A percentile compares a stretch with the other conserved stretches of the same genome.
Conservation (phyloP, 805 yeast genomes). For the Cyberlindnera mrakii region DNA sequence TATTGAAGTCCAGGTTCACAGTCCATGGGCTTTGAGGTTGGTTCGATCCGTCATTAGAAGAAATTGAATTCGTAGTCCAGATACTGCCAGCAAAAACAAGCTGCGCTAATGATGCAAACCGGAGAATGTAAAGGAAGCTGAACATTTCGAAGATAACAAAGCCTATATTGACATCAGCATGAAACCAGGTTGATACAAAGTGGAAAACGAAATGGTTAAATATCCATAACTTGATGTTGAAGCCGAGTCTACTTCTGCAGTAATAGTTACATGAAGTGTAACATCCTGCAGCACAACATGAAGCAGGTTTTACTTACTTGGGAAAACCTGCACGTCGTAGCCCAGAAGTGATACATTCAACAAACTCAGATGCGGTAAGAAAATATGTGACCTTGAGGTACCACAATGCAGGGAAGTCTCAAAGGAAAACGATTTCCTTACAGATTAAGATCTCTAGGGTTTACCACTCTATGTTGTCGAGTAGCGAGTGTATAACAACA, state of each 20-base stretch:
- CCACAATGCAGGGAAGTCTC: no score
- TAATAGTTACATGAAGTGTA: no score
- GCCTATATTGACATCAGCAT: neutral
- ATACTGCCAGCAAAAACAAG: conserved; percentile 3
- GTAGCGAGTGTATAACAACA: no score
- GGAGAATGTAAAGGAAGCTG: conserved; percentile 4
- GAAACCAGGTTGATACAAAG: conserved; percentile 2
- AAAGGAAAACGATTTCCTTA: no score
- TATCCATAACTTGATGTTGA: neutral
- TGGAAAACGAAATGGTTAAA: neutral
- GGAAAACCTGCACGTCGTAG: no score
- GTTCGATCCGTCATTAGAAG: conserved; percentile 6
- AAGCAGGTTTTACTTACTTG: no score
- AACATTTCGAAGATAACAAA: conserved; percentile 1
- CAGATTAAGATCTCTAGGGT: no score
- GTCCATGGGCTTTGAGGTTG: conserved; percentile 30
- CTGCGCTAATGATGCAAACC: conserved; percentile 3
- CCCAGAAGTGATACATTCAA: neutral
- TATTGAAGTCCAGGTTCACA: conserved; percentile 24
- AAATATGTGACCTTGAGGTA: no score
- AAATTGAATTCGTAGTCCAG: conserved; percentile 5
- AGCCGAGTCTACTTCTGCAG: no score
- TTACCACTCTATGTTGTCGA: no score
- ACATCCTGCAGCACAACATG: no score
- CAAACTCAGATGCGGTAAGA: neutral